Evolutionary conservation across 768 basidiomycete genomes (phyloP).

Genomic region (Mycena alexandri): DNA sequence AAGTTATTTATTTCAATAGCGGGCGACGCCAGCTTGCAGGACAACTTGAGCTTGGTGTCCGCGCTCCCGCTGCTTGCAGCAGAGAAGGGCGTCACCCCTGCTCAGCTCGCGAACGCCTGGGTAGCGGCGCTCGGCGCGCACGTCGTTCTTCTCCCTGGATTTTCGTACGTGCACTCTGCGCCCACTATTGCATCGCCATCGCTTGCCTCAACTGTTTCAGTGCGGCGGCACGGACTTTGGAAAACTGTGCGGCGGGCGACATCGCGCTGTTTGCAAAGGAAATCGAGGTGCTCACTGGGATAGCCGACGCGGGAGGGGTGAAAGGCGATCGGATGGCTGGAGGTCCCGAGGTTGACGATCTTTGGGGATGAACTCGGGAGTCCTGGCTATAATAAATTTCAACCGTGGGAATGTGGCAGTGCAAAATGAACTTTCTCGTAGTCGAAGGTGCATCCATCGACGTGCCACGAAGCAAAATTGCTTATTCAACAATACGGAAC

Average conservation of each 20-base stretch:
- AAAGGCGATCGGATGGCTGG: slow-evolving; percentile 15
- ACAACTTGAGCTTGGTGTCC: slow-evolving; percentile 60
- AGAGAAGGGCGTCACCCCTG: slow-evolving; percentile 56
- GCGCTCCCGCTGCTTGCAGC: slow-evolving; percentile 53
- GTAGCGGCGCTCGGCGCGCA: slow-evolving; percentile 53
- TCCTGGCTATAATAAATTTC: too few species aligned
- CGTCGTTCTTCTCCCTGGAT: slow-evolving; percentile 66
- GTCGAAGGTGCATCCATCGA: too few species aligned
- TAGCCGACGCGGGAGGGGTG: slow-evolving; percentile 27
- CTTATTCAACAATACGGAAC: too few species aligned
- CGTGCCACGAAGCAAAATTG: too few species aligned
- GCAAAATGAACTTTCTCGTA: too few species aligned
- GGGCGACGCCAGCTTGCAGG: slow-evolving; percentile 57
- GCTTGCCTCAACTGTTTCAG: not conserved
- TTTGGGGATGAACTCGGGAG: slow-evolving; percentile 28
- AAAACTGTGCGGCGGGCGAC: slow-evolving; percentile 58
- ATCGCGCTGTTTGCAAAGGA: slow-evolving; percentile 58
- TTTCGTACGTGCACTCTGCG: slow-evolving; percentile 45
- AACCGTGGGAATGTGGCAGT: too few species aligned
- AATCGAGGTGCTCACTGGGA: slow-evolving; percentile 51
- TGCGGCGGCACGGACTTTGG: slow-evolving; percentile 49
- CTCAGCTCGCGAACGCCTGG: slow-evolving; percentile 59
- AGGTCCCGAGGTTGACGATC: slow-evolving; percentile 23
- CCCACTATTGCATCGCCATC: not conserved
- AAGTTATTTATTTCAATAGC: slow-evolving; percentile 38